phyloP scores from a whole-genome alignment of 106 monocot species.

The Amphibolis antarctica region DNA sequence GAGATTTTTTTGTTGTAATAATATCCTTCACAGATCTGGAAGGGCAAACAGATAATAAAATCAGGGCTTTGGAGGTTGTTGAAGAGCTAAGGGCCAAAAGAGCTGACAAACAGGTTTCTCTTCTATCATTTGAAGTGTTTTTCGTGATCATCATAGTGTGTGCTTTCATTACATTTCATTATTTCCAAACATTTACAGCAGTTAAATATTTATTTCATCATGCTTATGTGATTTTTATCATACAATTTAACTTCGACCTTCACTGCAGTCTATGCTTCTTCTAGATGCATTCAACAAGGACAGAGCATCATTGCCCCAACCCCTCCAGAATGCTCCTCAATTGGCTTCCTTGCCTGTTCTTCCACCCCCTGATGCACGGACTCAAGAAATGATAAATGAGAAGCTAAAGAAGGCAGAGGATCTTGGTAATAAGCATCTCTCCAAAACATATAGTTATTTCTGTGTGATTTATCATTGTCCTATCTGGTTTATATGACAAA shows the following conservation, averaged over 20 bases:
- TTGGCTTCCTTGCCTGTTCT: conserved; percentile 31
- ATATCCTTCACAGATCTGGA: conserved; percentile 50
- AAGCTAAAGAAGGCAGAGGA: conserved; percentile 83
- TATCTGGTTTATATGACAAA: too few relatives aligned
- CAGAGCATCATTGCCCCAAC: conserved; percentile 60
- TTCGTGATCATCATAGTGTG: background rate
- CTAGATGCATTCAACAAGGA: conserved; percentile 97
- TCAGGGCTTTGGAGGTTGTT: conserved; percentile 55
- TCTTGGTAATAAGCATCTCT: conserved; percentile 39
- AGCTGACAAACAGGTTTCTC: conserved; percentile 80
- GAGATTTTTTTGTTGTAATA: background rate
- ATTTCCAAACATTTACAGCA: too few relatives aligned
- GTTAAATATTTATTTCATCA: background rate
- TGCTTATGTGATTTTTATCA: background rate
- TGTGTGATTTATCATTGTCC: too few relatives aligned
- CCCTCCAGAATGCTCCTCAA: conserved; percentile 47
- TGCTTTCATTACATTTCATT: too few relatives aligned
- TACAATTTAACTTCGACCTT: background rate
- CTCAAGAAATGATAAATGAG: conserved; percentile 93
- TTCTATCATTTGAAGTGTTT: conserved; percentile 1
- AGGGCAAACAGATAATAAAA: conserved; percentile 79
- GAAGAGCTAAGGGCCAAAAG: conserved; percentile 77
- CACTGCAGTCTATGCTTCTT: conserved; percentile 61
- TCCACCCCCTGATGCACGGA: conserved; percentile 61
- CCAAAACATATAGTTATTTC: too few relatives aligned